Conservation (phyloP, 2,329 filamentous ascomycete genomes). For the Colletotrichum plurivorum region DNA sequence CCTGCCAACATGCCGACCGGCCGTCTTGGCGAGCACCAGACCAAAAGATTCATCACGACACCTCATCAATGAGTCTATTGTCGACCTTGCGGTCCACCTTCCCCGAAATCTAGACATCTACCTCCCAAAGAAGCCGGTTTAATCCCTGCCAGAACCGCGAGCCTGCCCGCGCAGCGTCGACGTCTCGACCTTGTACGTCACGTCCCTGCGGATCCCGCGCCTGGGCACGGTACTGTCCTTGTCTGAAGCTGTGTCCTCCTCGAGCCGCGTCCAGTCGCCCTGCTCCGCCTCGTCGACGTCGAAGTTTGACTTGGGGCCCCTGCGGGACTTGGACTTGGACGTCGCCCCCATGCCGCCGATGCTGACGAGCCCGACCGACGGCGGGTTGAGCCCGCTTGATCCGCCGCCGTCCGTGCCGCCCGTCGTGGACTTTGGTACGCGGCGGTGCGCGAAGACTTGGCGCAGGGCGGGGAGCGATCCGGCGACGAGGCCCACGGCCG, state of each 20-base stretch:
- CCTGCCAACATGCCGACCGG: too few species aligned
- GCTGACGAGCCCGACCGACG: conserved; percentile 34
- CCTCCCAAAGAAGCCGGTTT: too few species aligned
- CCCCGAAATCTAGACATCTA: too few species aligned
- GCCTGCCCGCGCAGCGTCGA: too few species aligned
- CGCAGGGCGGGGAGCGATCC: conserved; percentile 41
- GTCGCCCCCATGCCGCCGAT: conserved; percentile 36
- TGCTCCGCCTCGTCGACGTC: conserved; percentile 27
- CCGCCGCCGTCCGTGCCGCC: conserved; percentile 20
- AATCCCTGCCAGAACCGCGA: too few species aligned
- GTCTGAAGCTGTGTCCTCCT: conserved; percentile 37
- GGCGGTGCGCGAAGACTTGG: conserved; percentile 23
- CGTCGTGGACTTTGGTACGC: neutral
- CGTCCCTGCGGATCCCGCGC: conserved; percentile 34
- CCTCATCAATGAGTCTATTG: too few species aligned
- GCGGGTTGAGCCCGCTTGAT: neutral
- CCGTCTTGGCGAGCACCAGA: too few species aligned
- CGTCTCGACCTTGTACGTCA: conserved; percentile 29
- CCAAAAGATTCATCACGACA: too few species aligned
- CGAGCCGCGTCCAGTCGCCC: conserved; percentile 40
- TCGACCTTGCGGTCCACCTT: too few species aligned
- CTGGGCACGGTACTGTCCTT: conserved; percentile 41
- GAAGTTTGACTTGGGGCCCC: conserved; percentile 33
- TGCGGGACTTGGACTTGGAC: conserved; percentile 32
- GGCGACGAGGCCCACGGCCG: conserved; percentile 41